phyloP scores from a whole-genome alignment of 768 basidiomycete genomes.

The Podaxis mareebaensis region DNA sequence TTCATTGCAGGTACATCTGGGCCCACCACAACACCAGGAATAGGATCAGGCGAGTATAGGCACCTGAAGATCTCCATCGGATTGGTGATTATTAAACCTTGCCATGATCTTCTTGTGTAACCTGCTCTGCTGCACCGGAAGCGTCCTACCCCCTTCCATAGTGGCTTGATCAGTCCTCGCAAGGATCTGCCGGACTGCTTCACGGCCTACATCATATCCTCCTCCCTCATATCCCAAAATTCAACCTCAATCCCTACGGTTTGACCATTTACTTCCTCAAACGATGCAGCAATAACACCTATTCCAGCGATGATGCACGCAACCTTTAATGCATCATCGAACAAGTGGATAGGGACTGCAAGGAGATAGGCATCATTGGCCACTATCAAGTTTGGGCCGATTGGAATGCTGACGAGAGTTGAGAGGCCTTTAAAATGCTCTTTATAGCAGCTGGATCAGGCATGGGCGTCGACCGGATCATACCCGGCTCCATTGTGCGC shows the following conservation, averaged over 20 bases:
- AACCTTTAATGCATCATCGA: constrained; percentile 58
- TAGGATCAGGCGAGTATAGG: constrained; percentile 64
- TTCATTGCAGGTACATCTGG: constrained; percentile 18
- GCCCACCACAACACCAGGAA: constrained; percentile 21
- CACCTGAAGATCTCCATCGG: constrained; percentile 66
- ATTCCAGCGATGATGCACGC: constrained; percentile 81
- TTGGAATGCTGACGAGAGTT: constrained; percentile 57
- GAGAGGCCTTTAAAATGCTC: constrained; percentile 52
- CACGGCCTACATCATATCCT: constrained; percentile 78
- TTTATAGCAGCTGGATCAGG: constrained; percentile 62
- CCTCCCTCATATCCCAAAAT: constrained; percentile 84
- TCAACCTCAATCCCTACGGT: constrained; percentile 60
- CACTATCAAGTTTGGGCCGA: constrained; percentile 57
- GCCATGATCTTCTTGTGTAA: constrained; percentile 52
- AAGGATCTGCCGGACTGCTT: constrained; percentile 69
- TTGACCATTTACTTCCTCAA: constrained; percentile 39
- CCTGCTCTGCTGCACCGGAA: constrained; percentile 23
- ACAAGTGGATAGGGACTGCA: constrained; percentile 70
- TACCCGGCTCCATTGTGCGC: constrained; percentile 94
- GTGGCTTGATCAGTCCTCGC: constrained; percentile 53
- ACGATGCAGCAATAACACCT: constrained; percentile 74
- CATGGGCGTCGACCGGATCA: constrained; percentile 79
- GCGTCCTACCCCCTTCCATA: constrained; percentile 30
- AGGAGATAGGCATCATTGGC: constrained; percentile 86
- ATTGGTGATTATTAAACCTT: constrained; percentile 53